Percentiles rank a stretch among this genome's conserved stretches.
phyloP scores from a whole-genome alignment of 192 early-diverging fungal species.

The Linnemannia elongata region DNA sequence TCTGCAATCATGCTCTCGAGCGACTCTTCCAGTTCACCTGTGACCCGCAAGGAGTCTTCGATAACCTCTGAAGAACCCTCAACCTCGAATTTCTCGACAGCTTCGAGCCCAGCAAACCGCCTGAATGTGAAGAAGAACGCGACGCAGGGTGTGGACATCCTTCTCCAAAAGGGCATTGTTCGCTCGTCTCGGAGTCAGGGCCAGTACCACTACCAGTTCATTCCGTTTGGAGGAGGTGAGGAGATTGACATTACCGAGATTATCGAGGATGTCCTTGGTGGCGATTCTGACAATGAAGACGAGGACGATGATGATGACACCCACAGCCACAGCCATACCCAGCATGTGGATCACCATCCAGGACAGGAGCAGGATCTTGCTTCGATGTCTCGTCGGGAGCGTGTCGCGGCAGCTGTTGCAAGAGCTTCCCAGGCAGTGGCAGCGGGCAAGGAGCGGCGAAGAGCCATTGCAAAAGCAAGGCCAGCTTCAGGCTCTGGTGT shows the following conservation, averaged over 20 bases:
- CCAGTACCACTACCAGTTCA: slow-evolving; percentile 54
- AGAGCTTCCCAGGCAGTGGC: slow-evolving; percentile 43
- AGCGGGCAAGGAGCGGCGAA: slow-evolving; percentile 47
- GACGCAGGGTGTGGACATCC: slow-evolving; percentile 57
- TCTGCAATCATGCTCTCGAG: slow-evolving; percentile 37
- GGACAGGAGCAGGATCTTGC: slow-evolving; percentile 15
- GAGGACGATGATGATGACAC: slow-evolving; percentile 27
- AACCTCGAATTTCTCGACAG: not conserved
- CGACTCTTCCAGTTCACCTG: not conserved
- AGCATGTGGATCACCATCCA: not conserved
- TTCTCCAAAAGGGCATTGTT: slow-evolving; percentile 45
- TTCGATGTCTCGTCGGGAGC: slow-evolving; percentile 36
- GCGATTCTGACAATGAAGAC: slow-evolving; percentile 52
- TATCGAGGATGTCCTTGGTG: slow-evolving; percentile 60
- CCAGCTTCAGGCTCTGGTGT: not conserved
- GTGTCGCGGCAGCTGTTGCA: slow-evolving; percentile 39
- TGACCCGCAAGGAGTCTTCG: not conserved
- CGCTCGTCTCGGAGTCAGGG: slow-evolving; percentile 29
- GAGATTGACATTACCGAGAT: slow-evolving; percentile 61
- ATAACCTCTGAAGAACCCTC: slow-evolving; percentile 10
- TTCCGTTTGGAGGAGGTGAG: slow-evolving; percentile 52
- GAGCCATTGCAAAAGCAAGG: slow-evolving; percentile 17
- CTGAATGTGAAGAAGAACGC: slow-evolving; percentile 43
- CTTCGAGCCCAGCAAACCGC: not conserved
- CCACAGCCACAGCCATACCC: not conserved